Conservation (phyloP, 1,284 basidiomycete species). For the Meira miltonrushii region DNA sequence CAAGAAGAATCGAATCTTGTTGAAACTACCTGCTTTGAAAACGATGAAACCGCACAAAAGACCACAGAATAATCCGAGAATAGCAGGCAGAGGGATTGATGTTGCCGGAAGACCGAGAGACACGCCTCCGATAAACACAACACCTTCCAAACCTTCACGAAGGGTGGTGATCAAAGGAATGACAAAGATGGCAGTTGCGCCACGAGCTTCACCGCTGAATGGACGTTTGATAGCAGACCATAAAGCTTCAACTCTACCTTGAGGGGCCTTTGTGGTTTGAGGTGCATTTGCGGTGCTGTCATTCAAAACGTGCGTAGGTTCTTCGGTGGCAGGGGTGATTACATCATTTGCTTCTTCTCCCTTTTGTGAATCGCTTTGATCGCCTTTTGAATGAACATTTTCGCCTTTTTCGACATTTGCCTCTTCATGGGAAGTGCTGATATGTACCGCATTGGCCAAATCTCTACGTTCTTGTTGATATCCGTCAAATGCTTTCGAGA, state of each 20-base stretch:
- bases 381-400: background rate
- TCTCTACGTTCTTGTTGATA: no score
- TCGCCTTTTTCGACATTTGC: background rate
- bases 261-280: background rate
- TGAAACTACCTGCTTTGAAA: conserved; percentile 35
- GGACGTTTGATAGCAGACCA: background rate
- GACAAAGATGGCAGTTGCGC: conserved; percentile 33
- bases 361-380: background rate
- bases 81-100: conserved; percentile 47
- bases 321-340: background rate
- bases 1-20: conserved; percentile 36
- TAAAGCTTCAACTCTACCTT: conserved; percentile 1
- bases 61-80: conserved; percentile 39
- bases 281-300: background rate
- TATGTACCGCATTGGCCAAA: conserved; percentile 4
- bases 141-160: conserved; percentile 47
- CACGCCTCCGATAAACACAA: conserved; percentile 50
- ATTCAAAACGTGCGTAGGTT: background rate
- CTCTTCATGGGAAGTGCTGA: background rate
- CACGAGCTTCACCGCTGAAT: conserved; percentile 8
- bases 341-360: background rate
- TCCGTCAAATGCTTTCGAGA: conserved; percentile 31
- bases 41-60: conserved; percentile 36
- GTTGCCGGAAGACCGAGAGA: conserved; percentile 45
- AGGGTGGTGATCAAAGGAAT: conserved; percentile 48